Evolutionary conservation across 2,329 filamentous ascomycete genomes (phyloP), one percentile per base, ranked within the genome.

Genomic region (Herpotrichia juniperi): DNA sequence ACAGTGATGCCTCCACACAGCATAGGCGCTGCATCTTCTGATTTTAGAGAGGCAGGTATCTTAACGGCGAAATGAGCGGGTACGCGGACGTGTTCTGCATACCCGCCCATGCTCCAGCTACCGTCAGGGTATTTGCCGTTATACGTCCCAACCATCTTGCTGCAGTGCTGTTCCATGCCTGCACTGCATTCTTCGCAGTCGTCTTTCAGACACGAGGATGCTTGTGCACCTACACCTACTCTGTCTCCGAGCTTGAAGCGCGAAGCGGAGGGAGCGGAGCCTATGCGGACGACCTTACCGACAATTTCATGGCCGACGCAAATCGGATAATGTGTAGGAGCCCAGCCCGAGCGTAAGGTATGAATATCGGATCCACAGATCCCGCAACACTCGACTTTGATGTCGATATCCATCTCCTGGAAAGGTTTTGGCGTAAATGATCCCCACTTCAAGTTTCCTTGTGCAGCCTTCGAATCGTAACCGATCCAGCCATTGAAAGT

Each of bases 1-100:
- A 87, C 82, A 0, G 90, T 94, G 46, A 93, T 81, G 1, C 91
- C 90, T 1, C 86, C 90, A 66, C 90, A 93, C 24, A 93, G 79
- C 78, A 94, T 85, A 1, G 90, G 89, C 1, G 89, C 83, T 1
- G 82, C 83, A 51, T 80, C 76, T 9, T 77, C 78, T 25, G 75
- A 79, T 1, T 72, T 62, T 24, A 87, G 56, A 0, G 54, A 66
- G 12, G 80, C 77, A 0, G 84, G 84, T 51, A 87, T 85, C 63
- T 75, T 79, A 62, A 85, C 74, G 0, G 79, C 80, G 58, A 90
- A 92, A 59, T 83, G 81, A 14, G 74, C 77, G 1, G 80, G 79
- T 0, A 79, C 80, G 14, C 86, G 79, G 65, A 80, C 80, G 54
- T 82, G 79, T 46, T 78, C 74, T 6, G 82, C 81, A 58, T 84